Evolutionary conservation across 2,329 filamentous ascomycete species (phyloP), one percentile per base, ranked within the genome.

Genomic region (Fusarium sororula): DNA sequence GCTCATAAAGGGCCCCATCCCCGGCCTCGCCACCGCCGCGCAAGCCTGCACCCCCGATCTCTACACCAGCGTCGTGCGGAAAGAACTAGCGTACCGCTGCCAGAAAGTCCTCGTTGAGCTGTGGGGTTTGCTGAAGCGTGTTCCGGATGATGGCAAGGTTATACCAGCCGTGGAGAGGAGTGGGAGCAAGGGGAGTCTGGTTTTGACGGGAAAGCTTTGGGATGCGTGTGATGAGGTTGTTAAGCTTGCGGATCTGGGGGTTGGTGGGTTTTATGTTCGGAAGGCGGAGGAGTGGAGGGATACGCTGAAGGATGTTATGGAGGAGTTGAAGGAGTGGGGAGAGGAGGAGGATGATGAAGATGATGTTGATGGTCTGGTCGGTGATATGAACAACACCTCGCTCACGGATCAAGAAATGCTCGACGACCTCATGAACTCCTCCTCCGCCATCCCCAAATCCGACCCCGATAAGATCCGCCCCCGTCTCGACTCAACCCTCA

Each of bases 291-390:
- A 95, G 80, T 94, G 92, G 82, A 86, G 90, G 45, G 93, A 93
- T 63, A 89, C 93, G 6, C 84, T 98, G 30, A 90, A 93, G 76
- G 96, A 98, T 83, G 93, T 94, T 1, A 89, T 97, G 75, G 90
- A 93, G 71, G 96, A 98, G 83, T 82, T 98, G 73, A 94, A 94
- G 80, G 94, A 96, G 76, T 98, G 95, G 94, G 90, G 92, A 26
- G 93, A 94, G 3, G 92, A 94, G 77, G 88, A 90, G 32, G 32
- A 90, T 2, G 90, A 90, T 39, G 85, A 90, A 3, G 85, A 81
- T 24, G 81, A 80, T 38, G 82, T 89, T 22, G 86, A 90, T 58
- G 84, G 79, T 22, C 70, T 82, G 3, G 75, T 81, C 24, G 77
- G 82, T 37, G 77, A 80, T 35, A 70, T 82, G 45, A 73, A 77